Evolutionary conservation across 768 basidiomycete genomes (phyloP).

Genomic region (Panellus pusillus): DNA sequence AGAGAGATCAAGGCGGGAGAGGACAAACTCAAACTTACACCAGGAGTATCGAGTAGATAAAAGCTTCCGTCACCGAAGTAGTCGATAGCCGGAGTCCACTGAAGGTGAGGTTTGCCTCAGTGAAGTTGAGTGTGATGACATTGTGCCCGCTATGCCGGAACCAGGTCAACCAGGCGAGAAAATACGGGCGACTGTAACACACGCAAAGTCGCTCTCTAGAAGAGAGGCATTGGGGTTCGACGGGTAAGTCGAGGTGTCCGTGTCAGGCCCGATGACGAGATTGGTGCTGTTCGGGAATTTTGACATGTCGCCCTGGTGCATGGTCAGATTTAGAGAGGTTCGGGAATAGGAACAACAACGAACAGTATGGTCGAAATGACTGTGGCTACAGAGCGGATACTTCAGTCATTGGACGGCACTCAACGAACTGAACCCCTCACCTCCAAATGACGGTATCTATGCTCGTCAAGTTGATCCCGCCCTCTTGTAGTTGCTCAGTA

Average conservation of each 20-base stretch:
- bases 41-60: constrained; percentile 17
- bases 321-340: constrained; percentile 5
- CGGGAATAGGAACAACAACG: neutral
- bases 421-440: neutral
- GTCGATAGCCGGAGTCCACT: constrained; percentile 12
- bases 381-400: neutral
- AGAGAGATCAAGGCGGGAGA: neutral
- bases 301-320: constrained; percentile 11
- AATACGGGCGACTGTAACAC: neutral
- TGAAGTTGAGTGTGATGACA: constrained; percentile 3
- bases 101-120: neutral
- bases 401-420: neutral
- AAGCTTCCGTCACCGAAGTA: constrained; percentile 11
- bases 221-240: constrained; percentile 3
- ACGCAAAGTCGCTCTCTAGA: constrained; percentile 12
- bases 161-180: neutral
- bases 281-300: constrained; percentile 9
- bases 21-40: constrained; percentile 2
- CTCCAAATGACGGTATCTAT: constrained; percentile 13
- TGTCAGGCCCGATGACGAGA: constrained; percentile 6
- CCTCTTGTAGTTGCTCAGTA: neutral
- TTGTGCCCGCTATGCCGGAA: neutral
- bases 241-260: neutral
- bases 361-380: constrained; percentile 7
- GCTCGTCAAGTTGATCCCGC: constrained; percentile 4